These are phyloP conservation scores for Stemphylium vesicarium DNA, from an alignment of 2,329 filamentous ascomycete species.

Conservation along the genomic window DNA sequence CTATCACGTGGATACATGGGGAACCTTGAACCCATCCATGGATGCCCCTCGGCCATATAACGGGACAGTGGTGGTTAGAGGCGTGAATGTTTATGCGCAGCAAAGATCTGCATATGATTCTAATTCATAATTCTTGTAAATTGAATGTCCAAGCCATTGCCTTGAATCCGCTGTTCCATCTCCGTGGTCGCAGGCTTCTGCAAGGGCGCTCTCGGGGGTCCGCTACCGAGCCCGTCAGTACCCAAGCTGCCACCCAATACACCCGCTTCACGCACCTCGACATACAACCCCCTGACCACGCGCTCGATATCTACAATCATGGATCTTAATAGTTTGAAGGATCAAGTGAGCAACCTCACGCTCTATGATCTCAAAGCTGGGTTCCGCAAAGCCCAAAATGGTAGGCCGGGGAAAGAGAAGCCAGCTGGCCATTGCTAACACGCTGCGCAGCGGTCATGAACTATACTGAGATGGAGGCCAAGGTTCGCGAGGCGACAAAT, in stretches of 20 bases:
- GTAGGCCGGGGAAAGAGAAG: constrained; percentile 57
- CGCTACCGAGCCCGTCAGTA: constrained; percentile 15
- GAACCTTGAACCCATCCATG: no score
- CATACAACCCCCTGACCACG: constrained; percentile 1
- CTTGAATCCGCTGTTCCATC: neutral
- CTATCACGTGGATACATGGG: constrained; percentile 3
- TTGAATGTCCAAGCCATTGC: neutral
- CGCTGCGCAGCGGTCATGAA: constrained; percentile 83
- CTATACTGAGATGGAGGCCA: constrained; percentile 73
- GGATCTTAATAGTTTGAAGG: constrained; percentile 86
- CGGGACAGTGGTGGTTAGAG: neutral
- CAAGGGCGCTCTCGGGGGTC: constrained; percentile 12
- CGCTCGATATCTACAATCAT: constrained; percentile 57
- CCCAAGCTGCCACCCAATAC: constrained; percentile 12
- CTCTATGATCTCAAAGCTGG: constrained; percentile 95
- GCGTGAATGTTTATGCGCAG: neutral
- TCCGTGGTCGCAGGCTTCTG: neutral
- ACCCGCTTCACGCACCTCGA: constrained; percentile 5
- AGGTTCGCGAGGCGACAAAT: constrained; percentile 98
- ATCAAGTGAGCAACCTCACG: constrained; percentile 87
- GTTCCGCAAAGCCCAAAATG: constrained; percentile 96
- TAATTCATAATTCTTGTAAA: no score
- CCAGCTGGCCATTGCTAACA: constrained; percentile 37
- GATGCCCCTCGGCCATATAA: neutral
- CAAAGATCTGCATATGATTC: neutral